phyloP scores from a whole-genome alignment of 1,139 yeast species.

The Candida sp. region DNA sequence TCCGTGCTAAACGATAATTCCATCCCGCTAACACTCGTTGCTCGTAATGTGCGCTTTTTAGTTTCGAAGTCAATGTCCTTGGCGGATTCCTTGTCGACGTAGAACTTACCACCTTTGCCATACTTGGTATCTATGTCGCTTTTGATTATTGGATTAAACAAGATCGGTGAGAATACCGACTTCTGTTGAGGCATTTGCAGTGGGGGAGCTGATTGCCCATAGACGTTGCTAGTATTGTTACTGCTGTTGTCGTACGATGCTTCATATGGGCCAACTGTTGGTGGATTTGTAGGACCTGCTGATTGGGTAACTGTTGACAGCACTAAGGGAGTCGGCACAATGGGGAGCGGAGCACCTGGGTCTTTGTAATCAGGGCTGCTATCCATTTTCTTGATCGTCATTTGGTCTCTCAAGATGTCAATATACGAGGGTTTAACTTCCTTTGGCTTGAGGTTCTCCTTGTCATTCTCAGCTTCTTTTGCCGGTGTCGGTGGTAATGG shows the following conservation, averaged over 20 bases:
- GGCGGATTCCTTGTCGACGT: slow-evolving; percentile 48
- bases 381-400: slow-evolving; percentile 42
- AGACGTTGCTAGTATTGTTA: not conserved
- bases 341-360: slow-evolving; percentile 83
- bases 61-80: slow-evolving; percentile 26
- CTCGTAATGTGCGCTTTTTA: slow-evolving; percentile 30
- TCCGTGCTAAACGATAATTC: slow-evolving; percentile 23
- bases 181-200: slow-evolving; percentile 17
- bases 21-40: slow-evolving; percentile 47
- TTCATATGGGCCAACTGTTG: slow-evolving; percentile 17
- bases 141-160: slow-evolving; percentile 79
- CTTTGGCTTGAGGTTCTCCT: slow-evolving; percentile 3
- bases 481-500: not conserved
- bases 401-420: slow-evolving; percentile 64
- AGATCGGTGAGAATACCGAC: slow-evolving; percentile 80
- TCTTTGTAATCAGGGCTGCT: slow-evolving; percentile 65
- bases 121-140: slow-evolving; percentile 82
- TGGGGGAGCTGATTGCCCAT: slow-evolving; percentile 12
- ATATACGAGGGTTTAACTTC: slow-evolving; percentile 25
- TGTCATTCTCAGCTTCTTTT: slow-evolving; percentile 4
- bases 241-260: slow-evolving; percentile 7
- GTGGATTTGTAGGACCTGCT: slow-evolving; percentile 16
- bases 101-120: slow-evolving; percentile 85
- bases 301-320: slow-evolving; percentile 34
- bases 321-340: slow-evolving; percentile 59